Evolutionary conservation across 176 grass and related monocot species (phyloP).

Genomic region (Melocanna baccifera): DNA sequence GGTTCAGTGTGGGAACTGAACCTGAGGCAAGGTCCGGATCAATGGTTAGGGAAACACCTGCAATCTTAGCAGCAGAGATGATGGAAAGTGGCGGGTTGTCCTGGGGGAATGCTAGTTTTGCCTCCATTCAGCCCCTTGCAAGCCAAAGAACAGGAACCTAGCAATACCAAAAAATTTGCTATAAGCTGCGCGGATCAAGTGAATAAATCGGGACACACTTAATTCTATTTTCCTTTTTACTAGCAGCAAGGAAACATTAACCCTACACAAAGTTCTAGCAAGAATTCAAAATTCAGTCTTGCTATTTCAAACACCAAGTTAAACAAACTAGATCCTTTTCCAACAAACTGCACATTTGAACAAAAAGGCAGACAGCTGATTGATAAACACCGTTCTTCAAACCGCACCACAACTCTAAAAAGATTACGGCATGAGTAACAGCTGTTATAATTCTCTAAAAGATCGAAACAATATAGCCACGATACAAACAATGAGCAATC

Average conservation of each 20-base stretch:
- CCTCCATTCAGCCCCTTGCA: conserved; percentile 41
- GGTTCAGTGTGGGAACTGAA: conserved; percentile 43
- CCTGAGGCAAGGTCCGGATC: conserved; percentile 61
- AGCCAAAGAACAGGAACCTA: background rate
- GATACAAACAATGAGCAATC: too few relatives aligned
- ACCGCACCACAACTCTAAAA: background rate
- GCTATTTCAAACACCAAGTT: background rate
- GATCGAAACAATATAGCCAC: too few relatives aligned
- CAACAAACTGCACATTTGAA: background rate
- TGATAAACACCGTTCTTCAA: background rate
- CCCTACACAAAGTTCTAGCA: background rate
- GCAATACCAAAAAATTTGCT: background rate
- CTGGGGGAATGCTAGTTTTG: conserved; percentile 47
- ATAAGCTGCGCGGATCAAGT: background rate
- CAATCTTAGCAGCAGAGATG: conserved; percentile 67
- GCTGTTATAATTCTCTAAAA: background rate
- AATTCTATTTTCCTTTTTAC: background rate
- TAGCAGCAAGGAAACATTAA: background rate
- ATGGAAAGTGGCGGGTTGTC: conserved; percentile 67
- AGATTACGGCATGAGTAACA: background rate
- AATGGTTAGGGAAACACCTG: conserved; percentile 46
- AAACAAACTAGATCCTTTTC: background rate
- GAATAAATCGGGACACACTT: background rate
- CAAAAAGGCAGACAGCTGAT: background rate
- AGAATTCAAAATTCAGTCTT: background rate